Base-by-base conservation (phyloP, 495 filamentous ascomycete genomes). In the Astrocystis sublimbata region DNA sequence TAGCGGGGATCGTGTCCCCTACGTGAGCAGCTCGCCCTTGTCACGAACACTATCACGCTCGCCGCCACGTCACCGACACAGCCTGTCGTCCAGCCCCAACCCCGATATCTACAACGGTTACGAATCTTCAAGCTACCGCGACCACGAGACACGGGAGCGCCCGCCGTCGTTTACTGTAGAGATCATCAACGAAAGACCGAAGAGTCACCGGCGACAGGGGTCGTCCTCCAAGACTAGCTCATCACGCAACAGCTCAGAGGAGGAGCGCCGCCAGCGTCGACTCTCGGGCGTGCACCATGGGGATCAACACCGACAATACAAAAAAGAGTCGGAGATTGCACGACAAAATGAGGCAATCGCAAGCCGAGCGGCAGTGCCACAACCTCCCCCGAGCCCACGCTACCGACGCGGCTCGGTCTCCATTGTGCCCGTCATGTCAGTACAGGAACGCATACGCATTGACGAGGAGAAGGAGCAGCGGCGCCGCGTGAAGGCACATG, bases 321-420 rank as follows among this genome's bases (percentile, higher is more conserved):
- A 72, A 50, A 63, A 69, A 5, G 62, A 76, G 42, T 69, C 73
- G 26, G 70, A 73, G 67, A 80, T 80, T 55, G 69, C 75, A 52
- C 40, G 64, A 58, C 66, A 66, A 10, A 68, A 76, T 40, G 64
- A 68, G 47, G 65, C 50, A 30, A 74, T 74, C 41, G 66, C 66
- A 19, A 67, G 43, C 51, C 68, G 72, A 47, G 63, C 69, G 47
- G 24, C 64, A 19, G 19, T 68, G 10, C 70, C 70, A 13, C 3
- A 54, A 3, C 13, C 42, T n/a, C 24, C 60, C 21, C 23, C 49
- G 12, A 45, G 35, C n/a, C 31, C 53, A 59, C 53, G 67, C 46
- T 70, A 70, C 53, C 67, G 70, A 57, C 65, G 70, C 28, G 70
- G 70, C 50, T 72, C 70, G 15, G 68, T 72, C 4, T 61, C 63